Base-by-base conservation (phyloP, 2,329 filamentous ascomycete species). In the Sporothrix globosa region DNA sequence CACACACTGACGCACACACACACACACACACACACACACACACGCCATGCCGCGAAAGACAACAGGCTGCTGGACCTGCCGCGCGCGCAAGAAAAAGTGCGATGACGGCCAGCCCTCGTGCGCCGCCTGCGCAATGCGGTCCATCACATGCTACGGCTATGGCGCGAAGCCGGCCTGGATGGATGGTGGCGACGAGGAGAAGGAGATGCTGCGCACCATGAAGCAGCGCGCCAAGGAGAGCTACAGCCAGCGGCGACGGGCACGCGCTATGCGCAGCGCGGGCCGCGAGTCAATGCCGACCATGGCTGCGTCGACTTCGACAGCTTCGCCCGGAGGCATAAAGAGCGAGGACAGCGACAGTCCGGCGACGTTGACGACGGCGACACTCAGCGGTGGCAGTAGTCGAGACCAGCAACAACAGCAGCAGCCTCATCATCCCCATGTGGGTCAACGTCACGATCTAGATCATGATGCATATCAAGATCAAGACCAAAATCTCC, bases 71-170 rank as follows among this genome's bases (percentile, higher is more conserved):
- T 72, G 68, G 68, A 72, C 68, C 1, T 72, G 70, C 48, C 70
- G 70, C 46, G 68, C 68, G 27, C 70, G 70, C 68, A 71, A 71
- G 48, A 71, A 72, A 52, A 72, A 72, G 54, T 72, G 70, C 48
- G 70, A 72, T 58, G 70, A 70, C 27, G 63, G 39, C 21, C 68
- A 48, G 24, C 68, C 70, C 10, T 66, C 67, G 44, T 71, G 70
- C 34, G 61, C 21, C 3, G 68, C 60, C 44, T 70, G 70, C 53
- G 19, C 17, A 2, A 9, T 69, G 68, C 70, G 70, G 10, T 50
- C 24, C 46, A 68, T 72, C 21, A 39, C 48, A 19, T 72, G 71
- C 30, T 72, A 65, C 24, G 71, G 71, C 4, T 70, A 72, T 17
- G 68, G 24, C 19, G 63, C 66, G 1, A 68, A 70, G 30, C 71